A percentile compares a stretch with the other conserved stretches of the same genome.
These are phyloP conservation scores for Solanum arcanum DNA, from an alignment of 257 asterid species.

Conservation along the genomic window DNA sequence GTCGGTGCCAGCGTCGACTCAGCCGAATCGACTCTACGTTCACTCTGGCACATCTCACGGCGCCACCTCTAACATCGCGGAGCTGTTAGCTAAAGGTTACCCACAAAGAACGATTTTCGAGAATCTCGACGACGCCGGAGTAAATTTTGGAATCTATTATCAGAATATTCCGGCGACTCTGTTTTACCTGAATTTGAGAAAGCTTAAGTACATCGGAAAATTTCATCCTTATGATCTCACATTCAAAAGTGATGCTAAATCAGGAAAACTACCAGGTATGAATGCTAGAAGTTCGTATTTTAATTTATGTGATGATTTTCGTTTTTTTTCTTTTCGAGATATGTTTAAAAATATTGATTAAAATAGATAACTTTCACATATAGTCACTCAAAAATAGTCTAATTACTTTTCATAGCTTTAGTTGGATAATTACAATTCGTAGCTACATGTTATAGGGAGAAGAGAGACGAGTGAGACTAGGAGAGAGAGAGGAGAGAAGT, in stretches of 20 bases:
- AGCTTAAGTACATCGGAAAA: slow-evolving; percentile 42
- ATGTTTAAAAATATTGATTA: too few species aligned
- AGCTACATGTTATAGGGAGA: too few species aligned
- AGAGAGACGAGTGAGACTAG: too few species aligned
- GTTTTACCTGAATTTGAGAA: slow-evolving; percentile 50
- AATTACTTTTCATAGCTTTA: too few species aligned
- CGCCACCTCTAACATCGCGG: slow-evolving; percentile 58
- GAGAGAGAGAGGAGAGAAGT: too few species aligned
- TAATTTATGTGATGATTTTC: neutral
- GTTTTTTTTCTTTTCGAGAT: neutral
- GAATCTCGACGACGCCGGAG: slow-evolving; percentile 37
- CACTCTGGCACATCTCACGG: slow-evolving; percentile 94
- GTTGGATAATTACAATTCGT: too few species aligned
- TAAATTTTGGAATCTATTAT: slow-evolving; percentile 59
- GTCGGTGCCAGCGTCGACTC: slow-evolving; percentile 87
- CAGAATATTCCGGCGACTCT: slow-evolving; percentile 82
- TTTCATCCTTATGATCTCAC: slow-evolving; percentile 45
- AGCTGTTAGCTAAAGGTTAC: slow-evolving; percentile 47
- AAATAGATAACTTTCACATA: too few species aligned
- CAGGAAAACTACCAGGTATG: slow-evolving; percentile 46
- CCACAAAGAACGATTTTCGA: slow-evolving; percentile 87
- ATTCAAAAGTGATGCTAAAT: slow-evolving; percentile 51
- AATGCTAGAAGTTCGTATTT: neutral
- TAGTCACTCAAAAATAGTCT: too few species aligned
- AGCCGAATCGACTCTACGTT: slow-evolving; percentile 81